These are phyloP conservation scores for Amanita pallidorosea DNA, from an alignment of 768 basidiomycete genomes.

Conservation along the genomic window DNA sequence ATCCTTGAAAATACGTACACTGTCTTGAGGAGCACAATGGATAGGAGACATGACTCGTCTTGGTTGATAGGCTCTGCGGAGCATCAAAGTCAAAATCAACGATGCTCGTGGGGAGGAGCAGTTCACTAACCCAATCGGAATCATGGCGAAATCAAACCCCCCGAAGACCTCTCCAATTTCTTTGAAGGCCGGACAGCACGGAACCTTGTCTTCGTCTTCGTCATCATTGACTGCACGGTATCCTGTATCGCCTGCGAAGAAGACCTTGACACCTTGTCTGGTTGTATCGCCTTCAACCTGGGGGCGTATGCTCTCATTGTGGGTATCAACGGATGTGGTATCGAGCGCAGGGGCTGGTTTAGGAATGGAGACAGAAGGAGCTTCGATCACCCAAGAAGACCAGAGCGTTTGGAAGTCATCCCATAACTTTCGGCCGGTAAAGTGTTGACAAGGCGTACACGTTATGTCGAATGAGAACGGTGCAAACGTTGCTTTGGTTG, in stretches of 20 bases:
- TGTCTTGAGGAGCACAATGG: conserved; percentile 59
- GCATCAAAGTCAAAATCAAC: neutral
- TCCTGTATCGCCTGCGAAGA: conserved; percentile 66
- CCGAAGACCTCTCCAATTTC: conserved; percentile 57
- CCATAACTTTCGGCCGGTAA: conserved; percentile 34
- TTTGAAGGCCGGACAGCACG: conserved; percentile 62
- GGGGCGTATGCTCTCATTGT: conserved; percentile 24
- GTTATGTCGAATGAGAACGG: conserved; percentile 32
- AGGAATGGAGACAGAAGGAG: neutral
- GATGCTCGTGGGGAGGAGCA: conserved; percentile 12
- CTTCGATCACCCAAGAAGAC: conserved; percentile 54
- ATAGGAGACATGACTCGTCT: conserved; percentile 46
- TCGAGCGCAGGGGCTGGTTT: neutral
- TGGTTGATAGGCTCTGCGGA: conserved; percentile 45
- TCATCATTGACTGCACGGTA: conserved; percentile 37
- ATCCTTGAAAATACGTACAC: conserved; percentile 58
- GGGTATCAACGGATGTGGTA: neutral
- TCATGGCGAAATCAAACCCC: conserved; percentile 56
- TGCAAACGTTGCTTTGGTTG: neutral
- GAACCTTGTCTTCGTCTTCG: conserved; percentile 38
- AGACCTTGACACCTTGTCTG: conserved; percentile 24
- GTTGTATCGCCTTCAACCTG: neutral
- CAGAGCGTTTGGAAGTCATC: conserved; percentile 53
- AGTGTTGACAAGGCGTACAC: conserved; percentile 59
- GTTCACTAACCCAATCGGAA: conserved; percentile 50